Evolutionary conservation across 2,329 filamentous ascomycete species (phyloP), one percentile per base, ranked within the genome.

Genomic region (Akanthomyces lecanii): DNA sequence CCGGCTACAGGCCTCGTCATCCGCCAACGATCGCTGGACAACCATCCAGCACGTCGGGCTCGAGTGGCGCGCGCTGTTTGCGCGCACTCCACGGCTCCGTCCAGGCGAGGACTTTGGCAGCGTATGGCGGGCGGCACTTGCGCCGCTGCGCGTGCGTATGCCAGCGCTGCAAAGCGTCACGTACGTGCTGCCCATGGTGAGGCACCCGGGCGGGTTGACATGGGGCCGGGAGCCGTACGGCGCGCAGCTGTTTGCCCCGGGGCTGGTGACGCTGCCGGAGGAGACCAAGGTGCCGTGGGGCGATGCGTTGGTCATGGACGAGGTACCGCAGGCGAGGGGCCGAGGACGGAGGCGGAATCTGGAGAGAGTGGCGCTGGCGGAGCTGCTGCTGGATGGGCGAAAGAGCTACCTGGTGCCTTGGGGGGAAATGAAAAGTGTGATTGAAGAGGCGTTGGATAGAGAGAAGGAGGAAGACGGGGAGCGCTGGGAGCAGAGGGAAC

Each of bases 1-100:
- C 45, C 33, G 5, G 12, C 36, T 70, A 5, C 56, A 61, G 18
- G 42, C 64, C 10, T 57, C 23, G 21, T 33, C 33, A 8, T 25
- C 18, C 12, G 14, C 4, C 23, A 16, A 50, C 47, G 21, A 10
- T 12, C 12, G 14, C 12, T 42, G 44, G 60, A 21, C 61, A 57
- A 36, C 42, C 14, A 53, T 57, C 62, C 25, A 40, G 42, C 55
- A 64, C 47, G 64, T 65, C 42, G 67, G 56, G 21, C n/a, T 62
- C 30, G 53, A 65, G 60, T 67, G 63, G 64, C 64, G 65, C 50
- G 52, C 64, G 28, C 47, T 65, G 36, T 50, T 54, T 33, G 18
- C 21, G 25, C 30, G 61, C 50, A 60, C 58, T 8, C 36, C 59
- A 8, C 50, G 51, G 44, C 55, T 44, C 28, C n/a, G 47, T 10